Evolutionary conservation across 2,329 filamentous ascomycete genomes (phyloP).

Genomic region (Hymenoscyphus scutula): DNA sequence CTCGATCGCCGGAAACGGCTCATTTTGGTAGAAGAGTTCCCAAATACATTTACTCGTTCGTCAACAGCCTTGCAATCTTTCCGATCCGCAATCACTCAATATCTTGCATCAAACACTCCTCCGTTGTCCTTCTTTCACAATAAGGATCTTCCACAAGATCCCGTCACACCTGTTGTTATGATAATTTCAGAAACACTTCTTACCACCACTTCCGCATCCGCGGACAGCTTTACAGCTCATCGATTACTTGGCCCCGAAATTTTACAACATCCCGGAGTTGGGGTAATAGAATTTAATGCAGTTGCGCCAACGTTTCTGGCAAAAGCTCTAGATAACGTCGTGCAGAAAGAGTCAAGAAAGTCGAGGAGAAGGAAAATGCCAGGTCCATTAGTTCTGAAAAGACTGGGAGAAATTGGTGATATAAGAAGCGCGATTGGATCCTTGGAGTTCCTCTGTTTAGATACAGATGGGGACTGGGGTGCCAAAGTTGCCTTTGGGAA

Average conservation of each 20-base stretch:
- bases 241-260: conserved; percentile 85
- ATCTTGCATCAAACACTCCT: conserved; percentile 66
- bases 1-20: conserved; percentile 47
- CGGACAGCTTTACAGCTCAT: conserved; percentile 91
- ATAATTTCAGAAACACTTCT: conserved; percentile 88
- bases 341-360: conserved; percentile 79
- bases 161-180: conserved; percentile 74
- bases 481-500: conserved; percentile 68
- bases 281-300: conserved; percentile 86
- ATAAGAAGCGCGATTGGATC: conserved; percentile 90
- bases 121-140: conserved; percentile 48
- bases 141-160: conserved; percentile 35
- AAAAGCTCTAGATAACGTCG: conserved; percentile 78
- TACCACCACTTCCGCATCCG: conserved; percentile 77
- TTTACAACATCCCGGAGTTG: conserved; percentile 73
- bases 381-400: conserved; percentile 74
- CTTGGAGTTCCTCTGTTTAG: conserved; percentile 86
- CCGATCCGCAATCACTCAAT: conserved; percentile 71
- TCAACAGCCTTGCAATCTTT: conserved; percentile 68
- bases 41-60: conserved; percentile 67
- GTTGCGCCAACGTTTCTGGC: conserved; percentile 82
- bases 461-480: conserved; percentile 72
- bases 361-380: conserved; percentile 75
- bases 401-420: conserved; percentile 82
- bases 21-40: conserved; percentile 79